These are phyloP conservation scores for Tulasnella sp. DNA, from an alignment of 768 basidiomycete species.

Conservation along the genomic window DNA sequence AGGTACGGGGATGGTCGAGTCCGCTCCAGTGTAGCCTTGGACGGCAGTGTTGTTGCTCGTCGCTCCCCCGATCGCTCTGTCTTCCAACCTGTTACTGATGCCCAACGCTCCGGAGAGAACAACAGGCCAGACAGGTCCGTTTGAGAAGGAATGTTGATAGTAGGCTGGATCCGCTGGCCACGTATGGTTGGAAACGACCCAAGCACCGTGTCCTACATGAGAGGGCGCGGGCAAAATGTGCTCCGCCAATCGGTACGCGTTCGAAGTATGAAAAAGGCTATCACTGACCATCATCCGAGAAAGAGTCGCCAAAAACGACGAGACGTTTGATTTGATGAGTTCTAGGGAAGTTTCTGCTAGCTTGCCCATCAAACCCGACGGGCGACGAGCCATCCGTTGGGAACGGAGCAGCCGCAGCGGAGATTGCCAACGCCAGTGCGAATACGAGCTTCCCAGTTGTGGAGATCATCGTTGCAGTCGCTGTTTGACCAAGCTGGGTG, in stretches of 20 bases:
- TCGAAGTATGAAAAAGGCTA: too few relatives aligned
- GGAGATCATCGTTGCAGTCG: background rate
- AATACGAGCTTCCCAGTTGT: background rate
- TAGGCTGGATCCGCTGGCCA: slow-evolving; percentile 10
- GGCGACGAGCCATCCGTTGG: background rate
- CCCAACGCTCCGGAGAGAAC: background rate
- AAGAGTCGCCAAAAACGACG: slow-evolving; percentile 6
- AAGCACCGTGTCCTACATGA: background rate
- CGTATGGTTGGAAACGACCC: background rate
- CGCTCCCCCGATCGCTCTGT: background rate
- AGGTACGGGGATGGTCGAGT: background rate
- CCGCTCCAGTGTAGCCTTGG: background rate
- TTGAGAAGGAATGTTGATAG: background rate
- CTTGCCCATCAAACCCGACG: background rate
- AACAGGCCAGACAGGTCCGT: background rate
- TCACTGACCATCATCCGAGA: background rate
- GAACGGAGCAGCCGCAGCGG: background rate
- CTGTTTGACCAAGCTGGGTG: background rate
- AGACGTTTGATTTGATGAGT: background rate
- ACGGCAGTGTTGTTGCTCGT: background rate
- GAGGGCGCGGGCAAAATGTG: too few relatives aligned
- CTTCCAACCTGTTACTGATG: background rate
- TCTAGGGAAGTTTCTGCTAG: background rate
- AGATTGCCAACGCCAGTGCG: background rate
- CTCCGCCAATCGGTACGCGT: background rate